Conservation (phyloP, 768 basidiomycete genomes). For the Leucocoprinus sp. region DNA sequence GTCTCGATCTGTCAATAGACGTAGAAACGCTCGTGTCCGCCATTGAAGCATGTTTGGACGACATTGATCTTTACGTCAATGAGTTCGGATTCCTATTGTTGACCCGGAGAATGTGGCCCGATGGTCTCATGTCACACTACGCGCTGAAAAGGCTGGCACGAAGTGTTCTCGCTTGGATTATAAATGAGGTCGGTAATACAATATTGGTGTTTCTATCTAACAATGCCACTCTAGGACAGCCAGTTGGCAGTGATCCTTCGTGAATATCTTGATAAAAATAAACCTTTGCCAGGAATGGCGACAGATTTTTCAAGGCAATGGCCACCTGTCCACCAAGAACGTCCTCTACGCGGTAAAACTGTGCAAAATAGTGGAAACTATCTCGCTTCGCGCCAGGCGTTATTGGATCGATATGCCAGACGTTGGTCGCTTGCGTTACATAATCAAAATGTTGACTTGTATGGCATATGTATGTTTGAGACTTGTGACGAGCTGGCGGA, state of each 20-base stretch:
- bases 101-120: conserved; percentile 66
- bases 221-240: conserved; percentile 43
- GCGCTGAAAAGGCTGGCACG: conserved; percentile 53
- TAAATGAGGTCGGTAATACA: conserved; percentile 48
- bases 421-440: conserved; percentile 69
- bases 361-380: conserved; percentile 65
- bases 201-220: no score
- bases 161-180: conserved; percentile 59
- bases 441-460: conserved; percentile 46
- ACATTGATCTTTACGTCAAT: conserved; percentile 65
- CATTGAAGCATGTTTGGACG: conserved; percentile 62
- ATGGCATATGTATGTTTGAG: conserved; percentile 45
- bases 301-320: conserved; percentile 39
- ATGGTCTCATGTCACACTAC: conserved; percentile 64
- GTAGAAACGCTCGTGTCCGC: conserved; percentile 67
- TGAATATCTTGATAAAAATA: conserved; percentile 54
- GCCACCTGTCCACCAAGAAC: conserved; percentile 36
- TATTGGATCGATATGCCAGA: conserved; percentile 48
- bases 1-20: conserved; percentile 61
- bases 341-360: conserved; percentile 29
- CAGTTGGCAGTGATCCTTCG: conserved; percentile 58
- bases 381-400: conserved; percentile 44
- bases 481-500: conserved; percentile 40
- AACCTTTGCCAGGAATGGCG: conserved; percentile 54
- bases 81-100: conserved; percentile 68